phyloP scores from a whole-genome alignment of 2,329 filamentous ascomycete species.

The Colletotrichum sansevieriae region DNA sequence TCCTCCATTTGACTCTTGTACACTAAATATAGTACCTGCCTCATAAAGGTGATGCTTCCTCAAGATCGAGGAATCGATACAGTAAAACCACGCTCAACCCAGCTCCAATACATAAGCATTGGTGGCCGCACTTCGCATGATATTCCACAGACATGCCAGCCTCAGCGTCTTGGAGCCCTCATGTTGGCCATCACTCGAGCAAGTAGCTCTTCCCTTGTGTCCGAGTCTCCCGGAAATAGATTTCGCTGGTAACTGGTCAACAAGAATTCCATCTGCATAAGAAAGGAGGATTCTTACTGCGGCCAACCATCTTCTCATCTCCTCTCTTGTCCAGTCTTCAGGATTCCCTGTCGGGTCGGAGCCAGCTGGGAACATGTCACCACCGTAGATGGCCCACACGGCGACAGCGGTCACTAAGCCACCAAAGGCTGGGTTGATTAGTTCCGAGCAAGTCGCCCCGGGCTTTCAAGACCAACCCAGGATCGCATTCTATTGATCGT shows the following conservation, averaged over 20 bases:
- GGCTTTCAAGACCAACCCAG: conserved; percentile 22
- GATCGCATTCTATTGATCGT: conserved; percentile 31
- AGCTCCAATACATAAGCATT: too few species aligned
- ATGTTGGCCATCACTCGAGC: conserved; percentile 62
- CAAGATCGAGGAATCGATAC: not conserved
- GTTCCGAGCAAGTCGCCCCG: not conserved
- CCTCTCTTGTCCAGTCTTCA: conserved; percentile 80
- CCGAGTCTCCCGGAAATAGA: conserved; percentile 58
- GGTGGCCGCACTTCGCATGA: too few species aligned
- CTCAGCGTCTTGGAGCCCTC: conserved; percentile 52
- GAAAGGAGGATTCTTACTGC: conserved; percentile 67
- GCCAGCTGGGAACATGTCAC: conserved; percentile 83
- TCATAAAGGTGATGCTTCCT: not conserved
- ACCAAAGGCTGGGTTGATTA: conserved; percentile 75
- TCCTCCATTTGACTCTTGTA: conserved; percentile 12
- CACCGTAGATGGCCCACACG: conserved; percentile 87
- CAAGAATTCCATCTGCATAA: conserved; percentile 15
- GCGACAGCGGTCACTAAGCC: conserved; percentile 85
- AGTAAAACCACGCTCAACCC: not conserved
- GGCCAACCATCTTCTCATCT: conserved; percentile 84
- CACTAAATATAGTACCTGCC: not conserved
- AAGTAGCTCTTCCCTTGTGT: conserved; percentile 61
- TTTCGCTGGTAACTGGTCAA: conserved; percentile 55
- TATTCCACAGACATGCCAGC: not conserved
- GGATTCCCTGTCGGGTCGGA: conserved; percentile 83